Percentiles rank a stretch among this genome's conserved stretches.
Evolutionary conservation across 352 stramenopile genomes (phyloP).

Genomic region (Phytophthora kernoviae): DNA sequence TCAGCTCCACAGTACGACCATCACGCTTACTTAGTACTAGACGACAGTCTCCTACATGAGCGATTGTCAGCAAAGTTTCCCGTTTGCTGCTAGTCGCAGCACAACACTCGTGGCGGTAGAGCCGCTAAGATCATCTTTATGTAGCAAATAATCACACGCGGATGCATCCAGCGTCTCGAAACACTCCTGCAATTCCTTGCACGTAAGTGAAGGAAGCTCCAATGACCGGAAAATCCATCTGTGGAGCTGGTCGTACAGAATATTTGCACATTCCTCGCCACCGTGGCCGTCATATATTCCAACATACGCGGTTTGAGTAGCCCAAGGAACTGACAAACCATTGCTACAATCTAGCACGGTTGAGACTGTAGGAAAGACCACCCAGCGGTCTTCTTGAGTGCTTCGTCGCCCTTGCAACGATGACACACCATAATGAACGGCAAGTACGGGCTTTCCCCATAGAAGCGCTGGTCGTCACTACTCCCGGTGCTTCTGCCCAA

Average conservation of each 20-base stretch:
- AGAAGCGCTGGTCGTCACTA: constrained; percentile 45
- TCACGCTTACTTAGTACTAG: constrained; percentile 55
- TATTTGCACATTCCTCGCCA: constrained; percentile 71
- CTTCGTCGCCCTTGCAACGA: constrained; percentile 73
- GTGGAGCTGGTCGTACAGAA: constrained; percentile 81
- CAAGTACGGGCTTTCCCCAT: constrained; percentile 39
- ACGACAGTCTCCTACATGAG: constrained; percentile 81
- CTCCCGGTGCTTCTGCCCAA: constrained; percentile 3
- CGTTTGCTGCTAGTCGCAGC: constrained; percentile 25
- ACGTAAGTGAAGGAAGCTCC: constrained; percentile 27
- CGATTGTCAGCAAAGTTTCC: constrained; percentile 44
- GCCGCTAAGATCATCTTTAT: constrained; percentile 77
- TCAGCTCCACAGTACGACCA: constrained; percentile 52
- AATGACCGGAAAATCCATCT: constrained; percentile 54
- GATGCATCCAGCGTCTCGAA: constrained; percentile 74
- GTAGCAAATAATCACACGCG: constrained; percentile 70
- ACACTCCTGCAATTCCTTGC: constrained; percentile 41
- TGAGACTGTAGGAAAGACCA: constrained; percentile 51
- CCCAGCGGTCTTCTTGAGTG: constrained; percentile 78
- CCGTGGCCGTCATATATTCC: constrained; percentile 87
- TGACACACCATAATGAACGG: constrained; percentile 45
- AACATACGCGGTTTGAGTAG: constrained; percentile 48
- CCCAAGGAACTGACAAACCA: constrained; percentile 14
- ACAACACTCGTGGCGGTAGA: constrained; percentile 77
- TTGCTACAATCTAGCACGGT: constrained; percentile 13